These are phyloP conservation scores for Thelephora aurantiotincta DNA, from an alignment of 768 basidiomycete species.

Conservation along the genomic window DNA sequence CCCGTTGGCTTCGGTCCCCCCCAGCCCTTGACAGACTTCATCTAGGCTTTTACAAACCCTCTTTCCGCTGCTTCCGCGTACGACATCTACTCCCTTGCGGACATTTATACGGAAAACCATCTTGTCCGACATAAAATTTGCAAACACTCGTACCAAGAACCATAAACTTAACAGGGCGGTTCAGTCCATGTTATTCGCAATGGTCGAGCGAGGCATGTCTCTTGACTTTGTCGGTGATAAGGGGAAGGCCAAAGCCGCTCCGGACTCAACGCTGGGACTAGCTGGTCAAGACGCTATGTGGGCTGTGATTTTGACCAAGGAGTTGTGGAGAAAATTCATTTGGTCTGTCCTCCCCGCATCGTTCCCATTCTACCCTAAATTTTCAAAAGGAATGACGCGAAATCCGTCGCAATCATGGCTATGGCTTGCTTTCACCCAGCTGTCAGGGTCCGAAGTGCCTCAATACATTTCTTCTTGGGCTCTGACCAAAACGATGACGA, in stretches of 20 bases:
- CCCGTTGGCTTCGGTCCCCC: neutral
- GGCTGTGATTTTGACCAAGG: conserved; percentile 88
- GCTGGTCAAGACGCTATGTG: conserved; percentile 88
- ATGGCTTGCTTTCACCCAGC: conserved; percentile 89
- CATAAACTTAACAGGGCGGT: conserved; percentile 94
- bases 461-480: conserved; percentile 94
- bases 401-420: conserved; percentile 84
- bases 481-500: conserved; percentile 67
- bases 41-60: conserved; percentile 73
- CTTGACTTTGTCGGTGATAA: conserved; percentile 74
- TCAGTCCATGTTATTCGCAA: conserved; percentile 88
- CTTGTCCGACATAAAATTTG: conserved; percentile 81
- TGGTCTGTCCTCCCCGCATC: conserved; percentile 35
- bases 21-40: neutral
- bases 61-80: conserved; percentile 93
- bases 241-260: conserved; percentile 45
- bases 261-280: conserved; percentile 11
- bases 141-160: conserved; percentile 79
- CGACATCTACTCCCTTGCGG: conserved; percentile 74
- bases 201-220: conserved; percentile 89
- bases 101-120: conserved; percentile 87
- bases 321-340: conserved; percentile 85
- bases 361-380: neutral
- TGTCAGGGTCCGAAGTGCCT: conserved; percentile 87
- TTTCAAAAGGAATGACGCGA: conserved; percentile 62